Evolutionary conservation across 192 early-diverging fungal genomes (phyloP), one percentile per base, ranked within the genome.

Genomic region (Rhizophagus prolifer): DNA sequence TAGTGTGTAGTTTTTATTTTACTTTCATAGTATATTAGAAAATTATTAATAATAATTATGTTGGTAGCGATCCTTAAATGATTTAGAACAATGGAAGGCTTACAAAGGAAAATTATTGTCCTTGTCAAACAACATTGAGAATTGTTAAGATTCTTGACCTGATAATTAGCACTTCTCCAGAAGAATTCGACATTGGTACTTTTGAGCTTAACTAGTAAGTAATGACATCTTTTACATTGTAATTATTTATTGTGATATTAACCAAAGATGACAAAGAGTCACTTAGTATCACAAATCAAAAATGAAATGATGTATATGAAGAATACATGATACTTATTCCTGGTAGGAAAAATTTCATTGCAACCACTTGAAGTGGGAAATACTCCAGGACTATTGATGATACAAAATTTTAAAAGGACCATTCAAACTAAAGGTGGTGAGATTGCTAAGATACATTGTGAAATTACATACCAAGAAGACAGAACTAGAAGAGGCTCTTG

Each of bases 341-440:
- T 1, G 9, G 1, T 12, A 31, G 19, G 28, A 74, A 74, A 62
- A 38, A 26, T 74, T 13, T 62, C 59, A 74, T 74, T 74, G 14
- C 36, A 59, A 44, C 9, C 25, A 59, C 72, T 74, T 74, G 72
- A 74, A 74, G 72, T 30, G 8, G 59, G 59, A 30, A 74, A 74
- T 62, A 74, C 72, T 0, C 2, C 60, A 74, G 72, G 72, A 47
- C 12, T 9, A 69, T 69, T 5, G 34, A 69, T 69, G 67, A 69
- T 2, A 69, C 67, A n/a, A 69, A 69, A 21, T 69, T 12, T 21
- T 6, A 36, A 16, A 21, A 38, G 5, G 67, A 69, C 14, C 67
- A 69, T 68, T 68, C 30, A 28, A 68, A 68, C 5, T 68, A 36
- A 68, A 68, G 12, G 34, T 68, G 8, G 13, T 69, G 1, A 21